Percentiles rank a stretch among this genome's conserved stretches.
Evolutionary conservation across 2,329 filamentous ascomycete species (phyloP).

Genomic region (Stagonosporopsis tanaceti): DNA sequence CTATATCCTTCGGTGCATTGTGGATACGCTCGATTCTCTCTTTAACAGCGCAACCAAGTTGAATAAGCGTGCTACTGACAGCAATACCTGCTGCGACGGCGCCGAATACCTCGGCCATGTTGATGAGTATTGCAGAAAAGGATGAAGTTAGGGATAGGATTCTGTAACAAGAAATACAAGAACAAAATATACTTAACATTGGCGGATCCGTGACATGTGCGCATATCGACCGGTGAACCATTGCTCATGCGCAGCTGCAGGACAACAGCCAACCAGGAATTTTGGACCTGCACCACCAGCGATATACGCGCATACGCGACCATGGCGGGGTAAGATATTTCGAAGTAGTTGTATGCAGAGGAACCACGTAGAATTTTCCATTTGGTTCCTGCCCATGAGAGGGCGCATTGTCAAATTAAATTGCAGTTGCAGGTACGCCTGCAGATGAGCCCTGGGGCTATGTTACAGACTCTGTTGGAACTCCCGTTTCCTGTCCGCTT

Average conservation of each 20-base stretch:
- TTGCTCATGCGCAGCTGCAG: not conserved
- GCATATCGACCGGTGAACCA: conserved; percentile 6
- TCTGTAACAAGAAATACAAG: no score
- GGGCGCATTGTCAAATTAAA: not conserved
- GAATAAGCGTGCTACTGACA: no score
- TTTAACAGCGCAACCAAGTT: no score
- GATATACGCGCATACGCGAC: not conserved
- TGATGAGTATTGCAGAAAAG: no score
- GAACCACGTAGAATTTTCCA: not conserved
- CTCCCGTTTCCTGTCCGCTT: not conserved
- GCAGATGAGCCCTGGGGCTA: not conserved
- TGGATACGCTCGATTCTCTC: no score
- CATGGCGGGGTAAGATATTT: conserved; percentile 3
- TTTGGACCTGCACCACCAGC: conserved; percentile 1
- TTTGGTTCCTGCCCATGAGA: not conserved
- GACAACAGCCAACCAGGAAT: not conserved
- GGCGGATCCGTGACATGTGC: no score
- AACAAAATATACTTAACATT: no score
- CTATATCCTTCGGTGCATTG: no score
- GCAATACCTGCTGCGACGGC: no score
- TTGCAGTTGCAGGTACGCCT: not conserved
- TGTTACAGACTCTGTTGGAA: no score
- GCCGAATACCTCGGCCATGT: no score
- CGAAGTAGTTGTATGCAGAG: not conserved
- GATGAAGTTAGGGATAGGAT: no score